phyloP scores from a whole-genome alignment of 495 filamentous ascomycete species.

The Penicillium soppii region DNA sequence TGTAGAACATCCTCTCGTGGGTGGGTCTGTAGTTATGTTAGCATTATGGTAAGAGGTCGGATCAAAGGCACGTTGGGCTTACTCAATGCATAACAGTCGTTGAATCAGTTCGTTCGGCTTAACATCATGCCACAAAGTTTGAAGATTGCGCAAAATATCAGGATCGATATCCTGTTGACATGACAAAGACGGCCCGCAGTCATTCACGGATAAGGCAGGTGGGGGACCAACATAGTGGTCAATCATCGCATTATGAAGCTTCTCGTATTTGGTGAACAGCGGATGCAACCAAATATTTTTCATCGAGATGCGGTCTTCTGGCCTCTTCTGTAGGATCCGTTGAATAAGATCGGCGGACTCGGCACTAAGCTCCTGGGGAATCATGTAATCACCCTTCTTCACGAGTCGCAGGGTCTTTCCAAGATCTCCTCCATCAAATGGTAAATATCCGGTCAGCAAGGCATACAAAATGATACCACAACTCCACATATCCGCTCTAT shows the following conservation, averaged over 20 bases:
- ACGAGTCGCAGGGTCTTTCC: constrained; percentile 62
- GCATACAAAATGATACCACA: constrained; percentile 89
- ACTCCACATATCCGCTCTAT: constrained; percentile 89
- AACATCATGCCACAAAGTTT: constrained; percentile 83
- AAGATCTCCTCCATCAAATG: constrained; percentile 72
- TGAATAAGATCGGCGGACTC: constrained; percentile 79
- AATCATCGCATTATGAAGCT: constrained; percentile 51
- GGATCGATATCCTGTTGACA: constrained; percentile 64
- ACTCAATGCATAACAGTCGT: constrained; percentile 67
- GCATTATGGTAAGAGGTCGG: not conserved
- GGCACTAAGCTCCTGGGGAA: constrained; percentile 63
- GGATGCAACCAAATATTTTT: constrained; percentile 80
- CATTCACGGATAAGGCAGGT: constrained; percentile 49
- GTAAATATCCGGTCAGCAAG: constrained; percentile 73
- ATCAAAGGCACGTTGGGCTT: constrained; percentile 32
- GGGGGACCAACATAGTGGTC: constrained; percentile 53
- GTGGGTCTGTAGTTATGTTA: constrained; percentile 56
- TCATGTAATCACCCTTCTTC: constrained; percentile 65
- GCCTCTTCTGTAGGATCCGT: constrained; percentile 70
- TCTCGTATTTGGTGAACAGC: constrained; percentile 76
- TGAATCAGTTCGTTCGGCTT: constrained; percentile 67
- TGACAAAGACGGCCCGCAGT: constrained; percentile 53
- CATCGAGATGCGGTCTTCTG: constrained; percentile 73
- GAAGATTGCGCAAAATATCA: constrained; percentile 78
- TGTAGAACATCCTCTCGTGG: constrained; percentile 90